phyloP scores from a whole-genome alignment of 2,329 filamentous ascomycete genomes.

The Neonectria sp. region DNA sequence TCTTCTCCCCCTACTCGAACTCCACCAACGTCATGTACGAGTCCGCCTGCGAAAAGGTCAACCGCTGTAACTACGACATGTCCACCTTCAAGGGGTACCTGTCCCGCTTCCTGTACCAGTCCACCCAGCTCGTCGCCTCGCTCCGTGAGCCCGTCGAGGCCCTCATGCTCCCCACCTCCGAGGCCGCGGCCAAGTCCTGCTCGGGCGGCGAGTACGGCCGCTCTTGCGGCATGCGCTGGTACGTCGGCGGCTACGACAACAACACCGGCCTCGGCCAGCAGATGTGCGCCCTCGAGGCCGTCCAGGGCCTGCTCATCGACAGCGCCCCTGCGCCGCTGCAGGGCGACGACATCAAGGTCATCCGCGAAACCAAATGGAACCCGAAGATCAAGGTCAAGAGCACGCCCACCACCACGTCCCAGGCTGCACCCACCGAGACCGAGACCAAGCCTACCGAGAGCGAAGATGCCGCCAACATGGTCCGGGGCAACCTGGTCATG shows the following conservation, averaged over 20 bases:
- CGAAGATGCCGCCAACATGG: constrained; percentile 37
- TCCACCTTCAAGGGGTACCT: constrained; percentile 79
- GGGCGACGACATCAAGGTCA: constrained; percentile 63
- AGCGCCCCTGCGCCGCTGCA: constrained; percentile 62
- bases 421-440: constrained; percentile 25
- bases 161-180: constrained; percentile 66
- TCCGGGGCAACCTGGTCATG: constrained; percentile 34
- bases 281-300: constrained; percentile 75
- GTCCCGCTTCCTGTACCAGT: constrained; percentile 74
- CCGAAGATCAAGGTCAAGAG: constrained; percentile 30
- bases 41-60: constrained; percentile 73
- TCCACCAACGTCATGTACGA: constrained; percentile 76
- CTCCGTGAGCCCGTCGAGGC: constrained; percentile 63
- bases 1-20: constrained; percentile 68
- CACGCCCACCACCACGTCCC: constrained; percentile 22
- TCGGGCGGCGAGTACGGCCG: constrained; percentile 67
- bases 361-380: constrained; percentile 51
- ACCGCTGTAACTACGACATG: constrained; percentile 74
- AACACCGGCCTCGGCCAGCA: constrained; percentile 72
- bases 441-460: constrained; percentile 35
- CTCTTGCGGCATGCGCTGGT: constrained; percentile 76
- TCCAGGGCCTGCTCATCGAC: constrained; percentile 71
- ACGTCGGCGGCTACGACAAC: constrained; percentile 69
- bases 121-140: constrained; percentile 70
- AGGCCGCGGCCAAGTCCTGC: constrained; percentile 71